Evolutionary conservation across 129 eudicot species (phyloP).

Genomic region (Flaveria brownii): DNA sequence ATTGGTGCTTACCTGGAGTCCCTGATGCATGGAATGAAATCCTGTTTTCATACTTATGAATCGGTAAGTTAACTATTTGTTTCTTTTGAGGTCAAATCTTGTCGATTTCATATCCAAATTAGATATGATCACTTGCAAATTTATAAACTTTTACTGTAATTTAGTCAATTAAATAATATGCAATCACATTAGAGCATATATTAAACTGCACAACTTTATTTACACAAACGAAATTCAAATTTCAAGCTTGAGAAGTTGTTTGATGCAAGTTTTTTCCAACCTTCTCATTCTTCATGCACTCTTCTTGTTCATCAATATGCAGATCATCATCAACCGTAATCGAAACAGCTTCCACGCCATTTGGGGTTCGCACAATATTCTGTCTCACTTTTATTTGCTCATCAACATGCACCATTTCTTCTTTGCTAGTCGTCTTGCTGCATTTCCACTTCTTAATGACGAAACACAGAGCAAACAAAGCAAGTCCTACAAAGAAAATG

Average conservation of each 20-base stretch:
- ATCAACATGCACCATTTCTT: slow-evolving; percentile 42
- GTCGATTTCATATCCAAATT: slow-evolving; percentile 2
- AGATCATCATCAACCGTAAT: slow-evolving; percentile 66
- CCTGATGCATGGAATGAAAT: slow-evolving; percentile 96
- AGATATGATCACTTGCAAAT: slow-evolving; percentile 16
- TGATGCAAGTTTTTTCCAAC: slow-evolving; percentile 31
- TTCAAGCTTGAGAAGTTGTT: slow-evolving; percentile 26
- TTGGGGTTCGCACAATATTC: slow-evolving; percentile 48
- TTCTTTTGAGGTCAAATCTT: slow-evolving; percentile 7
- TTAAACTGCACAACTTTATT: slow-evolving; percentile 19
- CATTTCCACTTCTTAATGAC: slow-evolving; percentile 55
- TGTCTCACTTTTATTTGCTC: slow-evolving; percentile 54
- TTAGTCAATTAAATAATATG: background rate
- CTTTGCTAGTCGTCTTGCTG: slow-evolving; percentile 40
- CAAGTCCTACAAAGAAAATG: slow-evolving; percentile 48
- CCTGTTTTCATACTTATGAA: slow-evolving; percentile 46
- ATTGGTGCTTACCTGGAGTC: slow-evolving; percentile 97
- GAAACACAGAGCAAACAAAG: slow-evolving; percentile 53
- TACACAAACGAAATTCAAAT: background rate
- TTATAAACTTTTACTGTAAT: background rate
- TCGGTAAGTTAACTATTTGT: slow-evolving; percentile 1
- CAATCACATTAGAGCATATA: slow-evolving; percentile 19
- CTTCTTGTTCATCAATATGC: slow-evolving; percentile 49
- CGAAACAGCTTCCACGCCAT: slow-evolving; percentile 51
- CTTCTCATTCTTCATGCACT: slow-evolving; percentile 47